Evolutionary conservation across 2,329 filamentous ascomycete species (phyloP).

Genomic region (Fusarium sarcochroum): DNA sequence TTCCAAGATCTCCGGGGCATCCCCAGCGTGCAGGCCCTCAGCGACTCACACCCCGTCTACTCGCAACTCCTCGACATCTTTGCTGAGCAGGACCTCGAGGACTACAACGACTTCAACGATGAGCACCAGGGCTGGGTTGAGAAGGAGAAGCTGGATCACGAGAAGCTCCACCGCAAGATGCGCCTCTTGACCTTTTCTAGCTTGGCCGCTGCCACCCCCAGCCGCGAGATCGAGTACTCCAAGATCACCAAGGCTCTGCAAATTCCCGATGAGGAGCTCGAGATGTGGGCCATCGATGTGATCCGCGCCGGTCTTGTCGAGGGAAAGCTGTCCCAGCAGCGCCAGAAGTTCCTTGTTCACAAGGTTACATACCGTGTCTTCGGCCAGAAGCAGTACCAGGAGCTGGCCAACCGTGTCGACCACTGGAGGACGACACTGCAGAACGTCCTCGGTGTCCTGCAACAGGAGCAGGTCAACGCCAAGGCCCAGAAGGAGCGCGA

Average conservation of each 20-base stretch:
- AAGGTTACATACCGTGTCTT: constrained; percentile 97
- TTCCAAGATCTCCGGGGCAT: constrained; percentile 88
- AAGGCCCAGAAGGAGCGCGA: constrained; percentile 84
- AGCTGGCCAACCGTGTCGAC: constrained; percentile 90
- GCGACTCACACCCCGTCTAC: constrained; percentile 85
- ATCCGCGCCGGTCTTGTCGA: constrained; percentile 96
- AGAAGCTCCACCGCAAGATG: constrained; percentile 92
- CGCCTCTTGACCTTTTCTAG: constrained; percentile 93
- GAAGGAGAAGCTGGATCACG: constrained; percentile 78
- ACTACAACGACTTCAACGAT: constrained; percentile 95
- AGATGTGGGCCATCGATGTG: constrained; percentile 99
- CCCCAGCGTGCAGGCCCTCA: constrained; percentile 86
- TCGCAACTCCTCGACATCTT: constrained; percentile 97
- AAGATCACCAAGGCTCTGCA: constrained; percentile 88
- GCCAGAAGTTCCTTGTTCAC: constrained; percentile 94
- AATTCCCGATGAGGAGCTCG: constrained; percentile 86
- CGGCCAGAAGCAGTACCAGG: constrained; percentile 97
- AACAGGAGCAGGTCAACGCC: constrained; percentile 84
- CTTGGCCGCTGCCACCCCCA: constrained; percentile 85
- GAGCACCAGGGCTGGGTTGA: constrained; percentile 90
- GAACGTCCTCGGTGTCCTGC: constrained; percentile 83
- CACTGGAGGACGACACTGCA: constrained; percentile 89
- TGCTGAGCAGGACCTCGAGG: constrained; percentile 91
- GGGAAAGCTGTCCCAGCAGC: constrained; percentile 94
- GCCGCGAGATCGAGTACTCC: constrained; percentile 89